Base-by-base conservation (phyloP, 2,329 filamentous ascomycete species). In the Cladophialophora immunda region DNA sequence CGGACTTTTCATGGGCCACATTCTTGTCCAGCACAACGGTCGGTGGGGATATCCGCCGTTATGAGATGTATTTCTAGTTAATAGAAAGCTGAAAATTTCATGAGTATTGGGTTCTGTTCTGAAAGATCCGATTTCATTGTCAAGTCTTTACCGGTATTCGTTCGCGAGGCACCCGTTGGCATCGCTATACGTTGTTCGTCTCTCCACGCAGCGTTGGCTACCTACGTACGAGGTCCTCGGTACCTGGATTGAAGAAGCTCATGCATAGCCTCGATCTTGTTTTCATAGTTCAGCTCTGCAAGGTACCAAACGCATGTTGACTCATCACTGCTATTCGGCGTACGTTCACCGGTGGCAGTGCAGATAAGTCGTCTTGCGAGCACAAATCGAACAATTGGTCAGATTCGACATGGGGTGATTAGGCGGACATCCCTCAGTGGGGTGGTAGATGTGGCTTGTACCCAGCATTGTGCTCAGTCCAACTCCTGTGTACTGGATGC, bases 1-100 rank as follows among this genome's bases (percentile, higher is more conserved):
- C 27, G 64, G 59, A 54, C 57, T 68, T 66, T 47, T 47, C 25
- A 54, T 45, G 67, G 58, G 36, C 32, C 58, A 53, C 52, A 38
- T 54, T 55, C 30, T 65, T 50, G 41, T 63, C 57, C 47, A 64
- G 68, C 54, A 62, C 30, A 56, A 64, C 58, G 59, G 60, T 60
- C 45, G 66, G 60, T 66, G 50, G 64, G 53, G 57, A 59, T 66
- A 62, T 27, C 65, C 64, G 63, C 62, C 62, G 57, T 62, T 67
- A 68, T 65, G 68, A 70, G 68, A 64, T 70, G 68, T 70, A 70
- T 67, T 66, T 70, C 63, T 70, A 70, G 59, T 61, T 53, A 36
- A 64, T 70, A 69, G 68, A 69, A 61, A 63, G 66, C 66, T 36
- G 68, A 65, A 67, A 38, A 67, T 61, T 52, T 50, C 22, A 66